Percentiles rank a stretch among this genome's conserved stretches.
phyloP scores from a whole-genome alignment of 2,329 filamentous ascomycete genomes.

The Ceratocystis colombiana region DNA sequence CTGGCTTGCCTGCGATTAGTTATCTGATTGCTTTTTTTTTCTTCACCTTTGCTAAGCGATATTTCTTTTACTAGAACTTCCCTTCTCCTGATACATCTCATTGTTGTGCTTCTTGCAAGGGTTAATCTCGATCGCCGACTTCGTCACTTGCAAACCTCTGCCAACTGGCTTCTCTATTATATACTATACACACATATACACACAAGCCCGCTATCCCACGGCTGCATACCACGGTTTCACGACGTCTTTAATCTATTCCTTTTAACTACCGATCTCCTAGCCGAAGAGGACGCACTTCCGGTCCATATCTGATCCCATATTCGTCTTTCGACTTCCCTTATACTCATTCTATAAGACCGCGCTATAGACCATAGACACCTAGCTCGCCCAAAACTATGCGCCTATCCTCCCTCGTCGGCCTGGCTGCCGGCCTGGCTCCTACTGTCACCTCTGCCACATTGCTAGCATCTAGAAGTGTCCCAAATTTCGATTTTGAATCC shows the following conservation, averaged over 20 bases:
- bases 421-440: slow-evolving; percentile 43
- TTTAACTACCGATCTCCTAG: not conserved
- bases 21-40: not conserved
- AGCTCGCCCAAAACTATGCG: slow-evolving; percentile 37
- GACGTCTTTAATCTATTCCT: not conserved
- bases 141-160: not conserved
- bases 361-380: not conserved
- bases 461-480: slow-evolving; percentile 38
- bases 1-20: not conserved
- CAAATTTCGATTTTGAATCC: slow-evolving; percentile 51
- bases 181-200: not conserved
- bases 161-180: not conserved
- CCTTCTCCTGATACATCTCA: not conserved
- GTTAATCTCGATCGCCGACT: not conserved
- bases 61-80: not conserved
- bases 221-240: not conserved
- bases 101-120: slow-evolving; percentile 4
- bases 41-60: not conserved
- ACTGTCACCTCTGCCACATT: slow-evolving; percentile 39
- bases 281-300: not conserved
- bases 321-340: not conserved
- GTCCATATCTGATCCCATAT: not conserved
- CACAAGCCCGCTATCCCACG: not conserved
- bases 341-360: not conserved
- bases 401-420: slow-evolving; percentile 43